Percentiles rank a stretch among this genome's conserved stretches.
Conservation (phyloP, 2,329 filamentous ascomycete genomes). For the Aplosporella prunicola region DNA sequence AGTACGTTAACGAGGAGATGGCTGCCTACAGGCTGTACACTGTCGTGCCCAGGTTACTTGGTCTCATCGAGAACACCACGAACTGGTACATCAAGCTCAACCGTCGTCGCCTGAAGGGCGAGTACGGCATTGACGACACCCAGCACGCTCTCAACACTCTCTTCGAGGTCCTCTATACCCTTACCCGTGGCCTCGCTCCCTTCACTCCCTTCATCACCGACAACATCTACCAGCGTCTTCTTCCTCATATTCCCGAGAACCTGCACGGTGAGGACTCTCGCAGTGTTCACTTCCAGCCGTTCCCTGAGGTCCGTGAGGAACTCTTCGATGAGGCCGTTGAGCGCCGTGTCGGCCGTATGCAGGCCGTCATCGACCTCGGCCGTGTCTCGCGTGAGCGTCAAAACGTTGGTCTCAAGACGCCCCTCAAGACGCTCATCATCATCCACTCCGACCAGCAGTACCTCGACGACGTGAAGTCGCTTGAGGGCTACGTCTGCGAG, state of each 20-base stretch:
- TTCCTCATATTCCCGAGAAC: conserved; percentile 69
- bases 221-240: conserved; percentile 78
- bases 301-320: conserved; percentile 80
- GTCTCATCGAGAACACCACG: conserved; percentile 86
- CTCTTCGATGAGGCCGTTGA: conserved; percentile 82
- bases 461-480: conserved; percentile 73
- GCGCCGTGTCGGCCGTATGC: conserved; percentile 81
- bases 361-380: conserved; percentile 86
- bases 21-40: conserved; percentile 64
- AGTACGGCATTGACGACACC: conserved; percentile 77
- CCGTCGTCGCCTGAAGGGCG: conserved; percentile 80
- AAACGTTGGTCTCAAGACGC: conserved; percentile 79
- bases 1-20: conserved; percentile 94
- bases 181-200: conserved; percentile 79
- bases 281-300: conserved; percentile 86
- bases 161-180: conserved; percentile 84
- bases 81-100: conserved; percentile 99
- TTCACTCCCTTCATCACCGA: conserved; percentile 96
- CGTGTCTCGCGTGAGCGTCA: conserved; percentile 78
- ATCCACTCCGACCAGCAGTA: conserved; percentile 78
- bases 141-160: conserved; percentile 85
- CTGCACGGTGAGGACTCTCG: conserved; percentile 62
- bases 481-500: conserved; percentile 82
- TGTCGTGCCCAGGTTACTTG: conserved; percentile 74
- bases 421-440: conserved; percentile 79